phyloP scores from a whole-genome alignment of 2,329 filamentous ascomycete genomes.

The Aspergillus aculeatinus region DNA sequence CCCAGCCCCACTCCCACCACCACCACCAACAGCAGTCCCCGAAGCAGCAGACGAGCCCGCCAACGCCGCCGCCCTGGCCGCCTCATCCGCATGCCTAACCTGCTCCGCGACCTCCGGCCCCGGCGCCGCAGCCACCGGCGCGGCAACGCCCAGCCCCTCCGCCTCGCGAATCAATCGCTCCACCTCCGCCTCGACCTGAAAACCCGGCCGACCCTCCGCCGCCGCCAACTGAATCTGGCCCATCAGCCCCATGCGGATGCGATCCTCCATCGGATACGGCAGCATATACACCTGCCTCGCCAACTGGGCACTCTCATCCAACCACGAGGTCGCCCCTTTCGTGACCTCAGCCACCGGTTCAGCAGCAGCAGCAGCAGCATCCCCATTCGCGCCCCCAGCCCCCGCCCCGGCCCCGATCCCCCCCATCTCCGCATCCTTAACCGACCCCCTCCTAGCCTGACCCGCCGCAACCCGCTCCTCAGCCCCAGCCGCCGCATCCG shows the following conservation, averaged over 20 bases:
- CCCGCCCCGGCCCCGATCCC: conserved; percentile 30
- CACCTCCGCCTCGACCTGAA: conserved; percentile 55
- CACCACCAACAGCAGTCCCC: no score
- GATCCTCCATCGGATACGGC: conserved; percentile 46
- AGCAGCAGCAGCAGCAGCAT: not conserved
- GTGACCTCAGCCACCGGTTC: conserved; percentile 40
- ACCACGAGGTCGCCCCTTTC: conserved; percentile 42
- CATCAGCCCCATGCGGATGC: conserved; percentile 47
- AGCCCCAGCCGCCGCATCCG: conserved; percentile 39
- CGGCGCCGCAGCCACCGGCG: conserved; percentile 33
- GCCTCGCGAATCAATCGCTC: conserved; percentile 52
- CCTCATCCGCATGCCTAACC: conserved; percentile 33
- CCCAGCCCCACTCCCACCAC: conserved; percentile 4
- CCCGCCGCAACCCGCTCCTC: conserved; percentile 18
- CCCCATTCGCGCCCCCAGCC: conserved; percentile 35
- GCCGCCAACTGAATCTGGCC: conserved; percentile 44
- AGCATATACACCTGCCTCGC: conserved; percentile 43
- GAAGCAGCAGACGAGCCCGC: conserved; percentile 26
- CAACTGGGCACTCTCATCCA: conserved; percentile 43
- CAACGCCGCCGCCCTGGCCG: conserved; percentile 34
- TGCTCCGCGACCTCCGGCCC: conserved; percentile 35
- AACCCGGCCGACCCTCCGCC: conserved; percentile 54
- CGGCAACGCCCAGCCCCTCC: conserved; percentile 53
- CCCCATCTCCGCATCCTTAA: conserved; percentile 36
- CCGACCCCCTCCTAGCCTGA: conserved; percentile 11